Evolutionary conservation across 805 yeast genomes (phyloP).

Genomic region (Ogataea pignaliae): DNA sequence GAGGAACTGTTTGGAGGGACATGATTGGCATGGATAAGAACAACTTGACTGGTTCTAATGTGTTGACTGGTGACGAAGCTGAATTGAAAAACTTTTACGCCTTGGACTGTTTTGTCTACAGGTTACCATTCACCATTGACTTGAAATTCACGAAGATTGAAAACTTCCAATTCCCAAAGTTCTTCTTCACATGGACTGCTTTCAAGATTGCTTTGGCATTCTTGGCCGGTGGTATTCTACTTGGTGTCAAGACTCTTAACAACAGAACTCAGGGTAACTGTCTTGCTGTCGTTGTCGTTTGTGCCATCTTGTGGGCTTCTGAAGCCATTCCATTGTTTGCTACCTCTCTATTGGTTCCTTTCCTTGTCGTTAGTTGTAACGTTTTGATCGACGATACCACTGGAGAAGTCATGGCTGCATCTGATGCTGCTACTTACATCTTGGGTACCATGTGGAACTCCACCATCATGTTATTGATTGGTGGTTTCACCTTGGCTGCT

Average conservation of each 20-base stretch:
- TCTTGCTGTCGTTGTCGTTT: constrained; percentile 59
- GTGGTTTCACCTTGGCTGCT: constrained; percentile 54
- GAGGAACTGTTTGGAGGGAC: constrained; percentile 54
- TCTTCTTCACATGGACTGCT: constrained; percentile 43
- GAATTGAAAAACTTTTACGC: constrained; percentile 31
- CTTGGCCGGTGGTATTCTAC: constrained; percentile 47
- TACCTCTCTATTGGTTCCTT: constrained; percentile 47
- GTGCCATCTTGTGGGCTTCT: constrained; percentile 48
- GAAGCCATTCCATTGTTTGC: constrained; percentile 48
- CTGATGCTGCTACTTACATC: constrained; percentile 40
- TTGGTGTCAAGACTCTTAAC: constrained; percentile 57
- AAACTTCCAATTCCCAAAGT: constrained; percentile 41
- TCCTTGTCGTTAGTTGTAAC: constrained; percentile 41
- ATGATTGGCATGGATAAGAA: constrained; percentile 43
- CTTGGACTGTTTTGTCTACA: constrained; percentile 20
- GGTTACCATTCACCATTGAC: constrained; percentile 15
- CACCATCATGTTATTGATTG: constrained; percentile 45
- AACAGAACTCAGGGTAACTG: constrained; percentile 59
- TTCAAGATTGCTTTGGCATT: constrained; percentile 46
- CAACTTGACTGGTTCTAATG: constrained; percentile 31
- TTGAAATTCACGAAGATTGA: constrained; percentile 20
- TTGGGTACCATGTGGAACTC: constrained; percentile 51
- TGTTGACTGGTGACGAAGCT: constrained; percentile 31
- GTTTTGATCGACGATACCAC: constrained; percentile 44
- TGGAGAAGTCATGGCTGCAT: constrained; percentile 40